phyloP scores from a whole-genome alignment of 2,329 filamentous ascomycete species.

The Aspergillus pseudonomiae region DNA sequence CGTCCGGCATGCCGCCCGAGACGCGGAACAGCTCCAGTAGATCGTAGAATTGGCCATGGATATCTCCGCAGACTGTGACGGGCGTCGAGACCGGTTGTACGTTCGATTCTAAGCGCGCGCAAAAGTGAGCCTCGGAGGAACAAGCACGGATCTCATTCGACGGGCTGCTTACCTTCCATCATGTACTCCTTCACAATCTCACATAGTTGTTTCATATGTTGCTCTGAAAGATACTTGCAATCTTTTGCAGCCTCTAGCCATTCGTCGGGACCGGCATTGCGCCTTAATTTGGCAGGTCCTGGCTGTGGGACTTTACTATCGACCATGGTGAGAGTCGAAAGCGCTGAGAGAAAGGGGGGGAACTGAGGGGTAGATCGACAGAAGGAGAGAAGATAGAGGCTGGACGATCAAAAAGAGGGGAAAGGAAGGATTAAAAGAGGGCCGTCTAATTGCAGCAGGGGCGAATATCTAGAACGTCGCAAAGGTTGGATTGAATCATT shows the following conservation, averaged over 20 bases:
- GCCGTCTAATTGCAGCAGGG: not conserved
- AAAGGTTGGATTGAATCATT: not conserved
- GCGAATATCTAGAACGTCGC: not conserved
- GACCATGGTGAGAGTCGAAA: constrained; percentile 34
- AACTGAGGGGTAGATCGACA: not conserved
- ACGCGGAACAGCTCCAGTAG: constrained; percentile 95
- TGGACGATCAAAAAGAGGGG: not conserved
- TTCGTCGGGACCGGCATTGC: constrained; percentile 86
- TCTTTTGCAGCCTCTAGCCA: constrained; percentile 97
- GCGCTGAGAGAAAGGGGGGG: not conserved
- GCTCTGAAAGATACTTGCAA: constrained; percentile 94
- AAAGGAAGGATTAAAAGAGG: not conserved
- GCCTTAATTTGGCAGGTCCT: constrained; percentile 81
- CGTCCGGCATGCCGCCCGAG: constrained; percentile 92
- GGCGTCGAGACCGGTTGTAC: constrained; percentile 97
- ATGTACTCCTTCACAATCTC: constrained; percentile 98
- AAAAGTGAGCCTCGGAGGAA: constrained; percentile 15
- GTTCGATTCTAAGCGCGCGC: constrained; percentile 75
- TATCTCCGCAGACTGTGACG: constrained; percentile 96
- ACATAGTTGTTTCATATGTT: constrained; percentile 97
- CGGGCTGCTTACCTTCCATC: constrained; percentile 76
- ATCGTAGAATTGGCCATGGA: constrained; percentile 98
- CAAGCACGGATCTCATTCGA: not conserved
- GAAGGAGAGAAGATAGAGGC: not conserved
- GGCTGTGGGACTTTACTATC: constrained; percentile 76